Evolutionary conservation across 768 basidiomycete genomes (phyloP).

Genomic region (Mycena sanguinolenta): DNA sequence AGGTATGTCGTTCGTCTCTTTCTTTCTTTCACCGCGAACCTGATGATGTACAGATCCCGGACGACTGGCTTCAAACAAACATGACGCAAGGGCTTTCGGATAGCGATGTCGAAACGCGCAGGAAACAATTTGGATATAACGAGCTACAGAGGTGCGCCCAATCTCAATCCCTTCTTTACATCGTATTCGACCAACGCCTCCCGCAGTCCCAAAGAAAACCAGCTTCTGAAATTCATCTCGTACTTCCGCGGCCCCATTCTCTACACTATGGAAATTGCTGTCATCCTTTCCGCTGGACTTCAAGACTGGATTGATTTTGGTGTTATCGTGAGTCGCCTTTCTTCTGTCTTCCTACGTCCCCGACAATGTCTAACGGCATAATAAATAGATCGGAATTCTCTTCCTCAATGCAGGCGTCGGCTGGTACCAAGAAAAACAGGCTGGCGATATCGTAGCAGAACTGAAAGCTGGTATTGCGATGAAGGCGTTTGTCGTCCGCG

Average conservation of each 20-base stretch:
- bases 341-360: neutral
- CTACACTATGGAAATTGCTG: constrained; percentile 63
- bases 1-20: constrained; percentile 38
- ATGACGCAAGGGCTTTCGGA: constrained; percentile 51
- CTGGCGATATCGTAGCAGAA: constrained; percentile 62
- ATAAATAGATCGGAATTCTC: constrained; percentile 51
- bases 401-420: constrained; percentile 55
- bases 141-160: constrained; percentile 55
- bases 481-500: constrained; percentile 54
- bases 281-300: constrained; percentile 58
- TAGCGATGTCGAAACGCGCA: constrained; percentile 48
- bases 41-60: constrained; percentile 44
- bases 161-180: neutral
- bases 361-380: constrained; percentile 4
- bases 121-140: constrained; percentile 55
- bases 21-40: neutral
- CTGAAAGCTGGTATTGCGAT: constrained; percentile 63
- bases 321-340: constrained; percentile 52
- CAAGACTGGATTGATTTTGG: constrained; percentile 64
- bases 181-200: too few species aligned
- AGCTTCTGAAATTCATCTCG: constrained; percentile 56
- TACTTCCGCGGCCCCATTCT: constrained; percentile 61
- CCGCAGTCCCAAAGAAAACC: constrained; percentile 56
- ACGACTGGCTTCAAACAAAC: constrained; percentile 57
- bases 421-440: constrained; percentile 54